phyloP scores from a whole-genome alignment of 2,329 filamentous ascomycete species.

The Verruconis gallopava region DNA sequence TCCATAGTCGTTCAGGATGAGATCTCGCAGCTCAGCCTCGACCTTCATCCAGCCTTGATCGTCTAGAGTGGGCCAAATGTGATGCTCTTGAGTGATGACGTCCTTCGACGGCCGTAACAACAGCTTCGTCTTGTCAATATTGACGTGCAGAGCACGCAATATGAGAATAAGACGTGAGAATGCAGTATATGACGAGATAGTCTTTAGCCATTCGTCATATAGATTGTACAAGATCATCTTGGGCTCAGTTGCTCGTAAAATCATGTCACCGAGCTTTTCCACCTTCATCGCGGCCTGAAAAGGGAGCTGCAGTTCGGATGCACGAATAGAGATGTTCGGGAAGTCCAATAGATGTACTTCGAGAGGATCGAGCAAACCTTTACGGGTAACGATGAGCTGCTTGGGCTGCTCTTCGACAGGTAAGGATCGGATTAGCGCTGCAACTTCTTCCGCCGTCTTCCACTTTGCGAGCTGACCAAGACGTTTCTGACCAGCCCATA shows the following conservation, averaged over 20 bases:
- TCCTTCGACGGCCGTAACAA: conserved; percentile 92
- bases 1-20: conserved; percentile 96
- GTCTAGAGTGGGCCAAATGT: conserved; percentile 90
- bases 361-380: conserved; percentile 90
- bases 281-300: conserved; percentile 99
- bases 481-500: conserved; percentile 99
- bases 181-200: conserved; percentile 94
- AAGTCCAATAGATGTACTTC: conserved; percentile 97
- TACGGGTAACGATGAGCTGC: conserved; percentile 94
- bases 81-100: conserved; percentile 95
- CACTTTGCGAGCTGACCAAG: conserved; percentile 95
- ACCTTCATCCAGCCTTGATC: conserved; percentile 99
- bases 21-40: conserved; percentile 87
- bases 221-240: conserved; percentile 99
- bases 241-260: conserved; percentile 91
- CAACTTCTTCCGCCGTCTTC: conserved; percentile 99
- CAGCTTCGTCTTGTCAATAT: conserved; percentile 96
- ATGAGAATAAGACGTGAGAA: conserved; percentile 94
- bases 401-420: conserved; percentile 98
- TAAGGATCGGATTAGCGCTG: conserved; percentile 84
- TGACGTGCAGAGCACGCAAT: conserved; percentile 87
- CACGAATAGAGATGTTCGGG: conserved; percentile 96
- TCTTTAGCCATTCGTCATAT: conserved; percentile 98
- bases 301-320: conserved; percentile 88
- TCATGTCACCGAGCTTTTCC: conserved; percentile 98